Base-by-base conservation (phyloP, 1,139 yeast species). In the Debaryomyces udenii region DNA sequence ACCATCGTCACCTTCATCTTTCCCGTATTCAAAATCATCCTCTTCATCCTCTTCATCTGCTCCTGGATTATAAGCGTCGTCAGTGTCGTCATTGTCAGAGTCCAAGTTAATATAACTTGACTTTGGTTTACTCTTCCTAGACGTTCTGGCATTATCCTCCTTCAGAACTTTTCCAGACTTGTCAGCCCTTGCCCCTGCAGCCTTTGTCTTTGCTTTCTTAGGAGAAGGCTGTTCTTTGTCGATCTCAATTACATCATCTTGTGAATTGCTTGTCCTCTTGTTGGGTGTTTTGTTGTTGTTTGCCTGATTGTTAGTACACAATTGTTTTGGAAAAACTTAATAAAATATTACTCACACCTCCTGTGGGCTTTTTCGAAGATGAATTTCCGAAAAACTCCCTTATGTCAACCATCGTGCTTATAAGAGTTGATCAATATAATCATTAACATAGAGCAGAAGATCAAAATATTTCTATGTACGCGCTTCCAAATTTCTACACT, bases 391-490 rank as follows among this genome's bases (percentile, higher is more conserved):
- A 55, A 44, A 55, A 55, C 23, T 69, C 70, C 28, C 68, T 59
- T 43, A 73, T 71, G 50, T 68, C 69, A 26, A 71, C 77, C 77
- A 71, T 71, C 20, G 20, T 27, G 22, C 22, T 20, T 20, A 14
- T 34, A 26, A 26, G 13, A 22, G 7, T 26, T 10, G 13, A 34
- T 34, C 22, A 26, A 20, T 18, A 15, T 16, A 24, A 26, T 34
- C n/a, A n/a, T n/a, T n/a, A n/a, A n/a, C n/a, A 34, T 11, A 6
- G 23, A 6, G 9, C 9, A 10, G 11, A n/a, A 26, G 28, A 10
- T 26, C 28, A 26, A 26, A n/a, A n/a, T 26, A n/a, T n/a, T n/a
- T 6, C 14, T 26, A 11, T n/a, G 28, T 26, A 26, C 28, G 28
- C 28, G 28, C 29, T 34, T 22, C 14, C 26, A 15, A 33, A 24